Evolutionary conservation across 1,139 yeast genomes (phyloP).

Genomic region (Protomyces inundatus): DNA sequence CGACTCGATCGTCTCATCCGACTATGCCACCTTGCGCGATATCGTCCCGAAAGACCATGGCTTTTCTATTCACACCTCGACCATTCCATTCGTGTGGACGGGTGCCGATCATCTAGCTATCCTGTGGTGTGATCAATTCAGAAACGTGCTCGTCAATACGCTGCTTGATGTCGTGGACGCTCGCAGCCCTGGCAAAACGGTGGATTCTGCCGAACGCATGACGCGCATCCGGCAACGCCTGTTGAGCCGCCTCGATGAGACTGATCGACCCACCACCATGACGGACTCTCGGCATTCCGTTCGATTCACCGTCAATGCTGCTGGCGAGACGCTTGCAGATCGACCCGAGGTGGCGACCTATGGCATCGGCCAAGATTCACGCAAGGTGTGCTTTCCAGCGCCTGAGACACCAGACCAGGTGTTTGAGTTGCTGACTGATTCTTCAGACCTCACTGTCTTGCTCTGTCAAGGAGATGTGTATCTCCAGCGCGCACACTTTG

Average conservation of each 20-base stretch:
- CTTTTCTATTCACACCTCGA: conserved; percentile 74
- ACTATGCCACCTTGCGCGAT: conserved; percentile 72
- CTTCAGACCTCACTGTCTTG: conserved; percentile 46
- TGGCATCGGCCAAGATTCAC: conserved; percentile 34
- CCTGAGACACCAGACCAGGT: conserved; percentile 39
- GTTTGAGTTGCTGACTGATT: conserved; percentile 46
- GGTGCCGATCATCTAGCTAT: conserved; percentile 93
- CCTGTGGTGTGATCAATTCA: conserved; percentile 91
- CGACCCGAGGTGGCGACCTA: neutral
- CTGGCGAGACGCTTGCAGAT: neutral
- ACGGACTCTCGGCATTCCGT: neutral
- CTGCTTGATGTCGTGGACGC: conserved; percentile 52
- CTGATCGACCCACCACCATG: neutral
- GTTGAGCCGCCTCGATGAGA: conserved; percentile 40
- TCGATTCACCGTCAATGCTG: neutral
- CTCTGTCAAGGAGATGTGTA: conserved; percentile 1
- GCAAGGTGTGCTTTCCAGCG: conserved; percentile 41
- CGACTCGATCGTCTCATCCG: conserved; percentile 86
- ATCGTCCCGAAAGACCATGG: conserved; percentile 71
- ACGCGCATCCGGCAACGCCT: conserved; percentile 48
- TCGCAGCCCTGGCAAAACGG: conserved; percentile 39
- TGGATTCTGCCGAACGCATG: conserved; percentile 54
- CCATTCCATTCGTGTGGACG: conserved; percentile 90
- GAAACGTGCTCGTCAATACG: conserved; percentile 57
- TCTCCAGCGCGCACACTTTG: neutral